Evolutionary conservation across 2,329 filamentous ascomycete genomes (phyloP).

Genomic region (Exophiala dermatitidis): DNA sequence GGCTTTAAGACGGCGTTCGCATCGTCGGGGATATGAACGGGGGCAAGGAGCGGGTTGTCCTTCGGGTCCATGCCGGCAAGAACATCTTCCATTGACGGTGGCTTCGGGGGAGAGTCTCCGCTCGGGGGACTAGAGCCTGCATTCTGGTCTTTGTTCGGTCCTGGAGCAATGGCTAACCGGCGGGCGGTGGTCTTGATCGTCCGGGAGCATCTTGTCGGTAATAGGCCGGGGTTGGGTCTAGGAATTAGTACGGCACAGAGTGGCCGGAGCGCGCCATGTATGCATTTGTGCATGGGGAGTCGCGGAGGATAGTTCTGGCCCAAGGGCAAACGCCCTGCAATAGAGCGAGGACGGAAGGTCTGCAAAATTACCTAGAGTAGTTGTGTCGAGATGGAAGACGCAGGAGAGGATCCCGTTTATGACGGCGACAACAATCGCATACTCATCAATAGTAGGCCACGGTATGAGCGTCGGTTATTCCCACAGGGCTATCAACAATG

Average conservation of each 20-base stretch:
- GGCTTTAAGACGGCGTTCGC: slow-evolving; percentile 52
- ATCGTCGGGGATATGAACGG: slow-evolving; percentile 56
- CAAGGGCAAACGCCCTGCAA: background rate
- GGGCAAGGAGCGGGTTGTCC: slow-evolving; percentile 48
- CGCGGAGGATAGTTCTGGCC: background rate
- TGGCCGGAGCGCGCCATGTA: slow-evolving; percentile 1
- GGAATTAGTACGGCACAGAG: slow-evolving; percentile 7
- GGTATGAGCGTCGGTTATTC: too few species aligned
- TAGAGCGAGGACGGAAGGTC: background rate
- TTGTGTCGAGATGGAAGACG: background rate
- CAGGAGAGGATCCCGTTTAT: too few species aligned
- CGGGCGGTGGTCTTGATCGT: slow-evolving; percentile 1
- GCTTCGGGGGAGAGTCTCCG: slow-evolving; percentile 30
- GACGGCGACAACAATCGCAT: too few species aligned
- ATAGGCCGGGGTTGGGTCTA: background rate
- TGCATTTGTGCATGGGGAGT: slow-evolving; percentile 8
- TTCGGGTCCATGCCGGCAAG: slow-evolving; percentile 42
- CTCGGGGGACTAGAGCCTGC: background rate
- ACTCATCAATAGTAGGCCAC: too few species aligned
- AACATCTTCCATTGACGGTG: slow-evolving; percentile 31
- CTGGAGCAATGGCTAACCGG: background rate
- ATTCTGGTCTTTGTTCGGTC: slow-evolving; percentile 5
- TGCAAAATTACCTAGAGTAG: background rate
- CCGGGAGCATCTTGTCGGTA: slow-evolving; percentile 2
- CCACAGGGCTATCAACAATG: too few species aligned